A percentile compares a stretch with the other conserved stretches of the same genome.
These are phyloP conservation scores for Gomphus bonarii DNA, from an alignment of 1,284 basidiomycete species.

Conservation along the genomic window DNA sequence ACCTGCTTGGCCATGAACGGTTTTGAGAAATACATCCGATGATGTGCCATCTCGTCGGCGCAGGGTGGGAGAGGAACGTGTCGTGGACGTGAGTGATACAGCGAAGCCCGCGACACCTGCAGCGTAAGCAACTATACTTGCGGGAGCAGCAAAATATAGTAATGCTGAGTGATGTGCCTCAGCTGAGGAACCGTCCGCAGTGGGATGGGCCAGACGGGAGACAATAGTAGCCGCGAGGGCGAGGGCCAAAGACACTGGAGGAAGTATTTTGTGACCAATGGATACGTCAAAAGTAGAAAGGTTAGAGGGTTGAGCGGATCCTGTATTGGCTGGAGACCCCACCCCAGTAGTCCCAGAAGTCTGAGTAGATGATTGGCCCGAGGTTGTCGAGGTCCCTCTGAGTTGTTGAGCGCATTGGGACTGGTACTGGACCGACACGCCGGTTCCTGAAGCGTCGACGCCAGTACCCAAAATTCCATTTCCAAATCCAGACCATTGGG, in stretches of 20 bases:
- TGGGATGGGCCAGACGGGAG: constrained; percentile 39
- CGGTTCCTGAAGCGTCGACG: constrained; percentile 49
- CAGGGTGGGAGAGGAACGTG: constrained; percentile 13
- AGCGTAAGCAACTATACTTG: constrained; percentile 43
- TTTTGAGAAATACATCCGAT: constrained; percentile 34
- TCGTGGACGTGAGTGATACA: constrained; percentile 50
- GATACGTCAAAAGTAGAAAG: constrained; percentile 37
- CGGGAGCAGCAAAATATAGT: constrained; percentile 27
- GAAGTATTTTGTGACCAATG: constrained; percentile 50
- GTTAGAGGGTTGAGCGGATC: constrained; percentile 11
- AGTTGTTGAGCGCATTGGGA: constrained; percentile 44
- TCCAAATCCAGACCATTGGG: constrained; percentile 50
- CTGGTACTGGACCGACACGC: constrained; percentile 53
- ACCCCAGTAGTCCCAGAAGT: constrained; percentile 15
- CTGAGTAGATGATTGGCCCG: constrained; percentile 16
- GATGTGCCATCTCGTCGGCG: constrained; percentile 23
- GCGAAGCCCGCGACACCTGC: constrained; percentile 51
- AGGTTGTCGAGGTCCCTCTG: constrained; percentile 15
- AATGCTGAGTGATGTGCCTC: constrained; percentile 20
- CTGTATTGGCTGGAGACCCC: constrained; percentile 7
- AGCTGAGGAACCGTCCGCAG: constrained; percentile 15
- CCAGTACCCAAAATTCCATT: constrained; percentile 50
- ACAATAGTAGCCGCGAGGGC: constrained; percentile 44
- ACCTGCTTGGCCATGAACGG: constrained; percentile 51
- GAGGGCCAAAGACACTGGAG: constrained; percentile 52